These are phyloP conservation scores for Arachis hypogaea DNA, from an alignment of 306 rosid genomes.

Conservation along the genomic window DNA sequence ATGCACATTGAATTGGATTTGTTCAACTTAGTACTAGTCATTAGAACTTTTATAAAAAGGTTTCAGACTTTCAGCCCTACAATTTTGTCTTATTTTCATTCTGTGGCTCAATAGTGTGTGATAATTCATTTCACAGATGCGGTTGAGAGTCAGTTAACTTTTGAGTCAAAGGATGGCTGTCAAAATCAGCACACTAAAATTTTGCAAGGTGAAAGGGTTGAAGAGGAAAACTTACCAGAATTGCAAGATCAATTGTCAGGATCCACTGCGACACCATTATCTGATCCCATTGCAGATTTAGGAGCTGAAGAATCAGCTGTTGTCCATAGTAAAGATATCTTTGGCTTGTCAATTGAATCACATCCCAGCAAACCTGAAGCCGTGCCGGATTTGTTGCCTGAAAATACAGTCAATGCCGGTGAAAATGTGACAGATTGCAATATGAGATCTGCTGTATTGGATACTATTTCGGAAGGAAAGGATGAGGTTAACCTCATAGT, in stretches of 20 bases:
- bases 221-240: constrained; percentile 33
- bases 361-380: constrained; percentile 44
- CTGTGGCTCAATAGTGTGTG: constrained; percentile 6
- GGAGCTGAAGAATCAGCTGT: constrained; percentile 40
- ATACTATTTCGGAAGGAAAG: constrained; percentile 35
- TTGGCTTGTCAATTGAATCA: constrained; percentile 44
- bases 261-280: constrained; percentile 27
- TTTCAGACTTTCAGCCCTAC: background rate
- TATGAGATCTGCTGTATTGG: constrained; percentile 36
- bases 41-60: constrained; percentile 15
- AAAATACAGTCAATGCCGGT: constrained; percentile 33
- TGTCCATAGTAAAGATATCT: constrained; percentile 34
- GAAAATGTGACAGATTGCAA: constrained; percentile 42
- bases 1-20: background rate
- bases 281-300: constrained; percentile 42
- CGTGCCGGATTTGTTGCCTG: constrained; percentile 37
- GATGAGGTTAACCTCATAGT: constrained; percentile 32
- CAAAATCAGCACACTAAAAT: constrained; percentile 42
- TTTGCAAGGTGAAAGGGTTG: constrained; percentile 34
- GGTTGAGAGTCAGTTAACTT: constrained; percentile 40
- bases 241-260: constrained; percentile 36
- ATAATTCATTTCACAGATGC: constrained; percentile 43
- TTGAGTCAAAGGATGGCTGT: constrained; percentile 38
- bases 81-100: constrained; percentile 30
- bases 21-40: background rate